Percentiles rank a stretch among this genome's conserved stretches.
Evolutionary conservation across 768 basidiomycete species (phyloP).

Genomic region (Mycena olivaceomarginata): DNA sequence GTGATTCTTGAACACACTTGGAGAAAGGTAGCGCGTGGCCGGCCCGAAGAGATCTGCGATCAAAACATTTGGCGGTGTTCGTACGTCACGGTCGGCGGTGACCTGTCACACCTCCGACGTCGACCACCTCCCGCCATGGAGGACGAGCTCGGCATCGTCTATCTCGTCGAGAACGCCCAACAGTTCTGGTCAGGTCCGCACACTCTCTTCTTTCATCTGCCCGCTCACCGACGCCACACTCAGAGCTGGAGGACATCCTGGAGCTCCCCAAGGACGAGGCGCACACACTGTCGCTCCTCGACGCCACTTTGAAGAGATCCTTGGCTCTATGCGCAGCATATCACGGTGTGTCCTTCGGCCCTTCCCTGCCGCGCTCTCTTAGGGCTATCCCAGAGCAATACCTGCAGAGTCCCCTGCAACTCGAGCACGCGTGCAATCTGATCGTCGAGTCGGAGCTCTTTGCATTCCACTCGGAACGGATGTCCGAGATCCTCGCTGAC

Average conservation of each 20-base stretch:
- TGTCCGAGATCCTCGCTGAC: conserved; percentile 87
- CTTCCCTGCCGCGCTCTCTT: conserved; percentile 20
- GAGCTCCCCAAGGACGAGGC: conserved; percentile 77
- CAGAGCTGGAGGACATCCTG: conserved; percentile 93
- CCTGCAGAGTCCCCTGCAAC: conserved; percentile 87
- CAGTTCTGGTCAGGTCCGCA: conserved; percentile 93
- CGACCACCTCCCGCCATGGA: conserved; percentile 61
- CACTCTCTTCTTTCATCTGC: conserved; percentile 7
- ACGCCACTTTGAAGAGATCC: conserved; percentile 86
- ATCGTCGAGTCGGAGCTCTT: conserved; percentile 93
- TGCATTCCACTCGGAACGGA: conserved; percentile 92
- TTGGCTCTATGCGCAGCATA: conserved; percentile 88
- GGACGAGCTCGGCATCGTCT: conserved; percentile 87
- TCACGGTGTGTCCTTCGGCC: conserved; percentile 77
- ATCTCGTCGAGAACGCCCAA: conserved; percentile 88
- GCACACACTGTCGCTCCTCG: conserved; percentile 83
- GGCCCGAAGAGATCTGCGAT: neutral
- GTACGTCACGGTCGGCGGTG: too few species aligned
- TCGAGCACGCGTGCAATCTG: conserved; percentile 88
- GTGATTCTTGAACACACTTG: too few species aligned
- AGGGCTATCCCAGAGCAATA: conserved; percentile 76
- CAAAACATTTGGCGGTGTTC: neutral
- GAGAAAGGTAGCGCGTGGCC: too few species aligned
- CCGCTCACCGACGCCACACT: conserved; percentile 19
- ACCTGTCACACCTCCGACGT: too few species aligned